A percentile compares a stretch with the other conserved stretches of the same genome.
phyloP scores from a whole-genome alignment of 2,329 filamentous ascomycete genomes.

The Furcasterigmium furcatum region DNA sequence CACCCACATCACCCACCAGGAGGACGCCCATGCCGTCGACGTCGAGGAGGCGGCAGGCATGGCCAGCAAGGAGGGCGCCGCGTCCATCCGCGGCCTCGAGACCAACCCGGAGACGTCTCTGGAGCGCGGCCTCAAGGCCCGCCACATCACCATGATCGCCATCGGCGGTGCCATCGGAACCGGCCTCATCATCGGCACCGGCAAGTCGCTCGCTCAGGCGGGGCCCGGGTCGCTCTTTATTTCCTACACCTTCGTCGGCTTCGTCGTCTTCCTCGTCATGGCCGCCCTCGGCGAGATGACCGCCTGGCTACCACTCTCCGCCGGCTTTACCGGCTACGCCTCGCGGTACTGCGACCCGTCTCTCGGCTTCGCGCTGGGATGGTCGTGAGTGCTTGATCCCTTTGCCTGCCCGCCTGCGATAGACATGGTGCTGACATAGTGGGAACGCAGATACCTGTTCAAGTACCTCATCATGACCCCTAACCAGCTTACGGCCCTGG shows the following conservation, averaged over 20 bases:
- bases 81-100: conserved; percentile 44
- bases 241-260: conserved; percentile 65
- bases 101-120: conserved; percentile 44
- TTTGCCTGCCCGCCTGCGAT: too few relatives aligned
- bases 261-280: conserved; percentile 80
- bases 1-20: too few relatives aligned
- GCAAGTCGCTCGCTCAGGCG: conserved; percentile 48
- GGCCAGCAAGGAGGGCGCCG: conserved; percentile 16
- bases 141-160: conserved; percentile 59
- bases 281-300: conserved; percentile 81
- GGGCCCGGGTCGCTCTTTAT: conserved; percentile 68
- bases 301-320: conserved; percentile 72
- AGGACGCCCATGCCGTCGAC: too few relatives aligned
- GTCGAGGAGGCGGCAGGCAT: too few relatives aligned
- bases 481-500: conserved; percentile 77
- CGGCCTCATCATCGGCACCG: conserved; percentile 69
- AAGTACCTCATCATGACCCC: conserved; percentile 86
- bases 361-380: conserved; percentile 76
- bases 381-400: conserved; percentile 42
- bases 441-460: conserved; percentile 30
- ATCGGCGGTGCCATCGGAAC: conserved; percentile 74
- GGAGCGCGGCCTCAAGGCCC: conserved; percentile 49
- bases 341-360: conserved; percentile 77
- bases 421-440: too few relatives aligned
- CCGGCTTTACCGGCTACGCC: conserved; percentile 81